Conservation (phyloP, 1,139 yeast genomes). For the Suhomyces kunorum region DNA sequence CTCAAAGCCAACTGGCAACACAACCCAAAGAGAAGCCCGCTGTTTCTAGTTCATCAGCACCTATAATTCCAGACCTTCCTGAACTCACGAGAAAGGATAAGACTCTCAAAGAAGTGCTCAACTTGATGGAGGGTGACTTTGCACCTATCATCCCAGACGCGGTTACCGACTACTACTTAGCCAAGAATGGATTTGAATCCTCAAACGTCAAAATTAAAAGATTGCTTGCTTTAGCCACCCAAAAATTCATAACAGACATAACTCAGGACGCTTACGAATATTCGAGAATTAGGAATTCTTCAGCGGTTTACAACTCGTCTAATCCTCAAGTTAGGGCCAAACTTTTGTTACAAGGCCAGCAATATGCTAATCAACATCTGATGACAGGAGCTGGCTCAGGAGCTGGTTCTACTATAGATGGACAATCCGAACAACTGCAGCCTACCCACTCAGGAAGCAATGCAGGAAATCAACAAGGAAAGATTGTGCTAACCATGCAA, state of each 20-base stretch:
- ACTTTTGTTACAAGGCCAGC: slow-evolving; percentile 71
- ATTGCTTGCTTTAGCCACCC: slow-evolving; percentile 89
- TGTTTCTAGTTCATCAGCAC: slow-evolving; percentile 13
- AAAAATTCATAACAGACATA: slow-evolving; percentile 88
- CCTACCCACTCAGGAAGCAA: slow-evolving; percentile 37
- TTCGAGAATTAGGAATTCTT: slow-evolving; percentile 81
- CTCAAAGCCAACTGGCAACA: slow-evolving; percentile 1
- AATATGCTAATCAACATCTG: slow-evolving; percentile 50
- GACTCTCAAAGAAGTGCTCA: slow-evolving; percentile 80
- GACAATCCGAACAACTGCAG: slow-evolving; percentile 35
- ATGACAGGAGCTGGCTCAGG: slow-evolving; percentile 40
- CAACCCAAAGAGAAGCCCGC: slow-evolving; percentile 2
- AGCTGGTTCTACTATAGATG: slow-evolving; percentile 42
- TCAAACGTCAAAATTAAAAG: slow-evolving; percentile 80
- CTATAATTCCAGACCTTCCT: slow-evolving; percentile 54
- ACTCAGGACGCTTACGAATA: slow-evolving; percentile 97
- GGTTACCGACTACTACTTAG: slow-evolving; percentile 91
- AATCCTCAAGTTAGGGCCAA: slow-evolving; percentile 88
- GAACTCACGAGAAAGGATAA: slow-evolving; percentile 82
- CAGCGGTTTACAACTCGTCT: slow-evolving; percentile 78
- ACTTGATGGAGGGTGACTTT: slow-evolving; percentile 82
- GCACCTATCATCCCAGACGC: slow-evolving; percentile 98
- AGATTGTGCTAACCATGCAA: slow-evolving; percentile 82
- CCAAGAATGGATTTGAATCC: slow-evolving; percentile 85
- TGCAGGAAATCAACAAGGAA: slow-evolving; percentile 68